Base-by-base conservation (phyloP, 331 rosid species). In the Arachis monticola region DNA sequence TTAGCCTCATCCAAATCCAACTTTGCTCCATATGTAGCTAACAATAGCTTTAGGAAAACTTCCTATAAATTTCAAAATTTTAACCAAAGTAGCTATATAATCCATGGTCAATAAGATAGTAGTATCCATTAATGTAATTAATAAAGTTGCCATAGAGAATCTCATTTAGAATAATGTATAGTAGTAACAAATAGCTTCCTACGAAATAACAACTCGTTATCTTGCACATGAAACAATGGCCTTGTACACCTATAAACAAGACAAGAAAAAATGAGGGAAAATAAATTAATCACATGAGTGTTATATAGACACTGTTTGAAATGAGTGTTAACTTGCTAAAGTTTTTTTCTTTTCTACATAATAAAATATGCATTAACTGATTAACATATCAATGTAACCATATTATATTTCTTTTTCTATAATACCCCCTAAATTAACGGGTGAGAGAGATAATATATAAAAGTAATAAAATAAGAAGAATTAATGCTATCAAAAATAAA, bases 171-270 rank as follows among this genome's bases (percentile, higher is more conserved):
- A 42, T 60, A 65, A 68, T 22, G 27, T 22, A 22, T 22, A 22
- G 27, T 22, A 22, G 27, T 69, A 50, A 66, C 73, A 79, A 65
- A 52, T 47, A 41, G 72, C 68, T 65, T 70, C 13, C 47, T 62
- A 60, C 53, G 27, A 22, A 60, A 68, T 53, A 69, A 50, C 66
- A 82, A 59, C 74, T 11, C 14, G 32, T 59, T 46, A 32, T 9
- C 17, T n/a, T 8, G 35, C 64, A 60, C 13, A 53, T 35, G 1
- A 82, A 61, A 55, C 53, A 48, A 48, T 48, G 35, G 77, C 44
- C 69, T 55, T 7, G 64, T 67, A 82, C 82, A 82, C 46, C 42
- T 4, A 73, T 5, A 67, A 68, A 22, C 27, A 58, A 67, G 85
- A 77, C 80, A 77, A 81, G n/a, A 60, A 61, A 60, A 46, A 22